phyloP scores from a whole-genome alignment of 2,329 filamentous ascomycete genomes.

The Botryotinia narcissicola region DNA sequence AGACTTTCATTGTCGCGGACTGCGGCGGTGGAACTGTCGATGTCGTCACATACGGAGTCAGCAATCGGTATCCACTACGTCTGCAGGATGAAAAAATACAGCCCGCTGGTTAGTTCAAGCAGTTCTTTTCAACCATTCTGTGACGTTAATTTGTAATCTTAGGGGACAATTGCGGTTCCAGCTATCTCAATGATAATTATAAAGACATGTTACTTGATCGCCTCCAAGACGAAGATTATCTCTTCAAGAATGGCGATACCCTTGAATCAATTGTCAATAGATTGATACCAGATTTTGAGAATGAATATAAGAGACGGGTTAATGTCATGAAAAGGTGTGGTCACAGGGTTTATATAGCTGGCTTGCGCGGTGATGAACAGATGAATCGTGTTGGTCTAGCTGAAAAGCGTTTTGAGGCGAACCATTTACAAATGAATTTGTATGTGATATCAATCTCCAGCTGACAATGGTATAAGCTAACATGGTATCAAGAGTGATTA shows the following conservation, averaged over 20 bases:
- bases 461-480: not conserved
- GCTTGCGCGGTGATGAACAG: constrained; percentile 20
- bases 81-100: constrained; percentile 22
- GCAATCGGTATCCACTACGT: constrained; percentile 31
- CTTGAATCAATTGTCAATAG: constrained; percentile 19
- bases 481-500: constrained; percentile 23
- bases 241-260: constrained; percentile 18
- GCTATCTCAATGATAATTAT: constrained; percentile 22
- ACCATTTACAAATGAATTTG: constrained; percentile 22
- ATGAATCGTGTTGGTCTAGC: constrained; percentile 14
- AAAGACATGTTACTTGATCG: constrained; percentile 12
- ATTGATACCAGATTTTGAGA: constrained; percentile 22
- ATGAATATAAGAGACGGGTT: constrained; percentile 17
- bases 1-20: constrained; percentile 31
- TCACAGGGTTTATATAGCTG: constrained; percentile 21
- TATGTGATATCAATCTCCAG: not conserved
- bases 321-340: not conserved
- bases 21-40: constrained; percentile 37
- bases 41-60: constrained; percentile 34
- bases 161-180: constrained; percentile 23
- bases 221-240: constrained; percentile 21
- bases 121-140: not conserved
- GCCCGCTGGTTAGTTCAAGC: constrained; percentile 4
- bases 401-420: constrained; percentile 23
- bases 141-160: not conserved